phyloP scores from a whole-genome alignment of 2,329 filamentous ascomycete species.

The Penicillium janthinellum region DNA sequence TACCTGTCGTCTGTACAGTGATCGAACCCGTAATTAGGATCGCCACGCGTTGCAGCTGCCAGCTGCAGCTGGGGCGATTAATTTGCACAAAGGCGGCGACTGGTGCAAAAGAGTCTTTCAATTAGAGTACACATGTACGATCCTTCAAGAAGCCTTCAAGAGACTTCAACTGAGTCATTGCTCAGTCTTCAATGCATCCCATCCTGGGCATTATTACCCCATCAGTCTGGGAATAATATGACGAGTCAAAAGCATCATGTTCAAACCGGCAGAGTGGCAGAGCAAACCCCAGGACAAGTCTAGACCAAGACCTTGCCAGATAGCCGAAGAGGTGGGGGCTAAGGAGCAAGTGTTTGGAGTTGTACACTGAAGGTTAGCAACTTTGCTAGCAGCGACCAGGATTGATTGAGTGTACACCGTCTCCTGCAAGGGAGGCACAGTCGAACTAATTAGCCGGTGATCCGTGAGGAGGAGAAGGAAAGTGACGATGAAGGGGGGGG shows the following conservation, averaged over 20 bases:
- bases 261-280: neutral
- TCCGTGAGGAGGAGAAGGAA: neutral
- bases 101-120: too few species aligned
- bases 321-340: neutral
- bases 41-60: neutral
- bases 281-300: neutral
- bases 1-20: too few species aligned
- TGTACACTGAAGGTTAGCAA: too few species aligned
- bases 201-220: neutral
- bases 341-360: neutral
- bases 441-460: neutral
- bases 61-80: neutral
- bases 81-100: neutral
- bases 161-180: too few species aligned
- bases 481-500: neutral
- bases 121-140: neutral
- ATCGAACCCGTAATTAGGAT: neutral
- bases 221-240: neutral
- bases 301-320: neutral
- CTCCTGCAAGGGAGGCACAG: neutral
- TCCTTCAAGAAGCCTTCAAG: neutral
- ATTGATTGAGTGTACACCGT: neutral
- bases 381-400: too few species aligned
- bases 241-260: neutral
- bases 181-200: neutral